A percentile compares a stretch with the other conserved stretches of the same genome.
Evolutionary conservation across 75 land plant genomes (phyloP).

Genomic region (Cupressus sempervirens): DNA sequence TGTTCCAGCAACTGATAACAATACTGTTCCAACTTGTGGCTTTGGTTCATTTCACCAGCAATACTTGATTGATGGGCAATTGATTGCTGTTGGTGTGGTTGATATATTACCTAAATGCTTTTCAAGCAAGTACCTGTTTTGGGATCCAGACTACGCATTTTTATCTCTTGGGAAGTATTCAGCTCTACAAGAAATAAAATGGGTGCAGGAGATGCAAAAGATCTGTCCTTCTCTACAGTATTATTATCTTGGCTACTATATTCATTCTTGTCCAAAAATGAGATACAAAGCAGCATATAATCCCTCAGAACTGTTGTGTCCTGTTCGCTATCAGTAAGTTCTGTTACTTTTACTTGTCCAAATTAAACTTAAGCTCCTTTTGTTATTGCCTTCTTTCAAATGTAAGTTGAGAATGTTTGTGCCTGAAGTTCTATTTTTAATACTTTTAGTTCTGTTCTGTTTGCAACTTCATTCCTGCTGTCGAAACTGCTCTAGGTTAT

Average conservation of each 20-base stretch:
- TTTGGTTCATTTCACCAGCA: constrained; percentile 99
- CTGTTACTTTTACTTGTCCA: too few relatives aligned
- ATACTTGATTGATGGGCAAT: constrained; percentile 83
- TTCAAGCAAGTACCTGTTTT: constrained; percentile 95
- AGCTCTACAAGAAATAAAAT: constrained; percentile 79
- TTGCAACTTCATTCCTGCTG: too few relatives aligned
- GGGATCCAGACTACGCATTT: constrained; percentile 94
- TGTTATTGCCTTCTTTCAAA: too few relatives aligned
- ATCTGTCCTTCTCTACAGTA: constrained; percentile 68
- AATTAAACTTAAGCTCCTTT: too few relatives aligned
- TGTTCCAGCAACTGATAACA: constrained; percentile 55
- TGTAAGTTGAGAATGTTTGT: too few relatives aligned
- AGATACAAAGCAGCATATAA: constrained; percentile 91
- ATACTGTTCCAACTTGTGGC: constrained; percentile 67
- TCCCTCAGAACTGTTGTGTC: constrained; percentile 95
- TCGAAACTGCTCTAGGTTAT: too few relatives aligned
- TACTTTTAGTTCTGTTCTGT: too few relatives aligned
- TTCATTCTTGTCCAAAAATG: constrained; percentile 95
- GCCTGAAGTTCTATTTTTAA: too few relatives aligned
- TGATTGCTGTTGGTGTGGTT: constrained; percentile 94
- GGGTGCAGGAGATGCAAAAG: constrained; percentile 66
- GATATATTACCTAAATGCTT: constrained; percentile 93
- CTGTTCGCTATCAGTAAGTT: constrained; percentile 80
- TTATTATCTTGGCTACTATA: constrained; percentile 98
- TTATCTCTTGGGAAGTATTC: constrained; percentile 93